Evolutionary conservation across 768 basidiomycete species (phyloP), one percentile per base, ranked within the genome.

Genomic region (Pulveroboletus sp.): DNA sequence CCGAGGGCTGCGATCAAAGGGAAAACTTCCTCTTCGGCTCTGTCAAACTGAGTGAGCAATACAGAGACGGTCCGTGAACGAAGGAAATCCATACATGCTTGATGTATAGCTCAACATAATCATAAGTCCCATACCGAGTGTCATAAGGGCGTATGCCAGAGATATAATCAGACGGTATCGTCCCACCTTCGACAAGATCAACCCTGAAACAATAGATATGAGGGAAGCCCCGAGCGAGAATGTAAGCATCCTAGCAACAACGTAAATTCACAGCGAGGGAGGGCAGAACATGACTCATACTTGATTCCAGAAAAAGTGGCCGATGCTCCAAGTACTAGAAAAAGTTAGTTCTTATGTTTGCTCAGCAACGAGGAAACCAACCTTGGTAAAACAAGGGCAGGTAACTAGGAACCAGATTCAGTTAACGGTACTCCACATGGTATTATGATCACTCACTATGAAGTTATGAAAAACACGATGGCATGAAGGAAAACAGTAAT

Each of bases 311-410:
- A 77, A 39, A 68, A 73, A 0, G 86, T 89, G 6, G 88, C 86
- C 8, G 85, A 85, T 0, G 86, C 74, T 1, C 89, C 89, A 12
- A 89, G 76, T 3, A 85, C 78, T 65, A 27, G 10, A 17, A 19
- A 17, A 49, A 19, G 38, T 66, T 46, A 61, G 54, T 17, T 45
- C 10, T 29, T 8, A 12, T n/a, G 7, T 8, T 23, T 20, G 6
- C 13, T 22, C 8, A 40, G 3, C 6, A 22, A 12, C 14, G 7
- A 24, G n/a, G 16, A 26, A 44, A 13, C n/a, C n/a, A 27, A 65
- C 64, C 63, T 70, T 92, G 89, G 67, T 76, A 92, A 62, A 85
- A 92, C 3, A 90, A 62, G 1, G 89, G 88, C 7, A 91, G 73
- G 57, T 89, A 89, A 60, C 65, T 66, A 16, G 10, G 7, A 10